A percentile compares a stretch with the other conserved stretches of the same genome.
Conservation (phyloP, 2,329 filamentous ascomycete genomes). For the Botrytis hyacinthi region DNA sequence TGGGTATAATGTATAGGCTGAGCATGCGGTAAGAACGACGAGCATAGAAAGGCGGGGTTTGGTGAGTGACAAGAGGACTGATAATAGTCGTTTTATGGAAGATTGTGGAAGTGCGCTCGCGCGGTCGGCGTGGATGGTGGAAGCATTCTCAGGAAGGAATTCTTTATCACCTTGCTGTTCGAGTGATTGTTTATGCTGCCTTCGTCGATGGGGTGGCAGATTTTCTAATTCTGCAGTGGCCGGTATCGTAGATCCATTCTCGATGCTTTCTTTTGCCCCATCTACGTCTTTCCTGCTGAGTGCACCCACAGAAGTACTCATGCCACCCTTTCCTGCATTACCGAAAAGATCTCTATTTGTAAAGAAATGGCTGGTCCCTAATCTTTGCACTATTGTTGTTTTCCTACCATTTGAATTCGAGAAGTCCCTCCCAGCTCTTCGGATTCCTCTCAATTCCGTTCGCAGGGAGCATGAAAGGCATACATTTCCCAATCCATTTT, state of each 20-base stretch:
- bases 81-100: slow-evolving; percentile 64
- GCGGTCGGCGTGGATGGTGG: slow-evolving; percentile 53
- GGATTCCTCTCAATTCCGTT: slow-evolving; percentile 15
- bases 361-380: slow-evolving; percentile 36
- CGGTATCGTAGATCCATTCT: background rate
- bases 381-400: slow-evolving; percentile 25
- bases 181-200: slow-evolving; percentile 34
- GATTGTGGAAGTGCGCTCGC: slow-evolving; percentile 50
- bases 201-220: slow-evolving; percentile 37
- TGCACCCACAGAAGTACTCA: slow-evolving; percentile 24
- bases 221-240: slow-evolving; percentile 20
- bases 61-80: slow-evolving; percentile 84
- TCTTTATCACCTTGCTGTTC: slow-evolving; percentile 27
- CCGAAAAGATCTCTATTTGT: slow-evolving; percentile 31
- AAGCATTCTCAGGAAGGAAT: slow-evolving; percentile 50
- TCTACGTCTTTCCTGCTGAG: slow-evolving; percentile 24
- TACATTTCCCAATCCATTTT: slow-evolving; percentile 14
- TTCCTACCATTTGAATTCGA: slow-evolving; percentile 29
- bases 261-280: background rate
- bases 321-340: slow-evolving; percentile 28
- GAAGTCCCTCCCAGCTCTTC: slow-evolving; percentile 30
- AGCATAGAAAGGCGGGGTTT: slow-evolving; percentile 92
- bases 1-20: slow-evolving; percentile 88
- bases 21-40: slow-evolving; percentile 86
- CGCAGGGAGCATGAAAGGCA: slow-evolving; percentile 19